Conservation (phyloP, 768 basidiomycete species). For the Termitomyces sp. region DNA sequence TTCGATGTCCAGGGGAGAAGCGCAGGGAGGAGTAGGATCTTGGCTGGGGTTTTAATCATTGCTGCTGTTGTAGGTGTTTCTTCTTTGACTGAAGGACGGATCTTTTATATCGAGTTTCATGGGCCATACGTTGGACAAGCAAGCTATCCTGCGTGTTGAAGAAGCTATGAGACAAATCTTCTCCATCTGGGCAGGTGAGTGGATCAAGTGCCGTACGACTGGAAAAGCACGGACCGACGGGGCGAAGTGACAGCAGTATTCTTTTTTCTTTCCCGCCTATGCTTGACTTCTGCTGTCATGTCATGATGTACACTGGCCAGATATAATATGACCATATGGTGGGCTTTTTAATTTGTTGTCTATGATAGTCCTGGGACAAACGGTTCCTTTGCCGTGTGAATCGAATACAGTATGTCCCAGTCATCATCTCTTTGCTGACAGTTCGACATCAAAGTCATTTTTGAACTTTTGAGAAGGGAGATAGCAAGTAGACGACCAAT, state of each 20-base stretch:
- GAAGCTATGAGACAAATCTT: conserved; percentile 1
- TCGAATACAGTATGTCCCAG: background rate
- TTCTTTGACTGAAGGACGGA: background rate
- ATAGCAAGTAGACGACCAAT: background rate
- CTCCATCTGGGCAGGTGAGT: conserved; percentile 4
- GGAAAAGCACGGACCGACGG: conserved; percentile 6
- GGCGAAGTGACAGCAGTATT: background rate
- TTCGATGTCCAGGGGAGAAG: background rate
- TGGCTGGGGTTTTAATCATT: conserved; percentile 1
- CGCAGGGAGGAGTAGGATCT: background rate
- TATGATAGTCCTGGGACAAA: background rate
- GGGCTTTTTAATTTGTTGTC: background rate
- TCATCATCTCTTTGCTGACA: background rate
- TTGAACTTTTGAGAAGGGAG: background rate
- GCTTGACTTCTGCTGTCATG: background rate
- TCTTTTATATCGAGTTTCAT: background rate
- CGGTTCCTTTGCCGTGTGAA: background rate
- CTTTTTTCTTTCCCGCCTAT: background rate
- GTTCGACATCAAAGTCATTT: background rate
- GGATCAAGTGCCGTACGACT: conserved; percentile 9
- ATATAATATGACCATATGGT: background rate
- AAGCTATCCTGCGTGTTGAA: background rate
- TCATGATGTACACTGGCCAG: no score
- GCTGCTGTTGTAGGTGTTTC: background rate
- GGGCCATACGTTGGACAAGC: background rate